Base-by-base conservation (phyloP, 345 rosid species). In the Populus davidiana region DNA sequence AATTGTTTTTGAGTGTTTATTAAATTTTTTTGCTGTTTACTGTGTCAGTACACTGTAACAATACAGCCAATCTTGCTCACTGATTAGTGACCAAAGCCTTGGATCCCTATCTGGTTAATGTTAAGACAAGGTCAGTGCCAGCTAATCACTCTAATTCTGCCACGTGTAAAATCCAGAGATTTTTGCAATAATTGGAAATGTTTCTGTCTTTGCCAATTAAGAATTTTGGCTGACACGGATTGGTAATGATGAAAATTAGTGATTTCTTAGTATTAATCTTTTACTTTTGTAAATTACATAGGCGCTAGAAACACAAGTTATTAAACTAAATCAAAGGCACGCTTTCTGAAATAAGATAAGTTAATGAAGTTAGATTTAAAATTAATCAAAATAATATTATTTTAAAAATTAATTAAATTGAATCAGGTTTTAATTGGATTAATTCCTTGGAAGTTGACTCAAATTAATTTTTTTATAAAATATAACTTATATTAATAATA, bases 31-130 rank as follows among this genome's bases (percentile, higher is more conserved):
- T 33, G 62, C 77, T 69, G 78, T 66, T 33, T 68, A 77, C 39
- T 20, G 75, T 74, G 83, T 80, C 84, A 75, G 84, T 77, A 14
- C 86, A 82, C 82, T 17, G 78, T 85, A 72, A 73, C 70, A 69
- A 69, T 77, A 75, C 82, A 72, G 49, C 83, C 82, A 25, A 72
- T 61, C 80, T 78, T 9, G 52, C 36, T 69, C 5, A 52, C 71
- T 61, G 63, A 14, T 16, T 17, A 35, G 41, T 27, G 69, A 8
- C 69, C 21, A 6, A 7, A 31, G 38, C 68, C 33, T 59, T 20
- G 39, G 69, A 65, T 65, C 21, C 21, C 39, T 33, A 31, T 65
- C 69, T 35, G 69, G 39, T 64, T 64, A 16, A 33, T 14, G 41
- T 33, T 35, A 65, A 27, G 36, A 31, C 69, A 65, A 64, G n/a